Evolutionary conservation across 2,329 filamentous ascomycete genomes (phyloP).

Genomic region (Lojkania enalia): DNA sequence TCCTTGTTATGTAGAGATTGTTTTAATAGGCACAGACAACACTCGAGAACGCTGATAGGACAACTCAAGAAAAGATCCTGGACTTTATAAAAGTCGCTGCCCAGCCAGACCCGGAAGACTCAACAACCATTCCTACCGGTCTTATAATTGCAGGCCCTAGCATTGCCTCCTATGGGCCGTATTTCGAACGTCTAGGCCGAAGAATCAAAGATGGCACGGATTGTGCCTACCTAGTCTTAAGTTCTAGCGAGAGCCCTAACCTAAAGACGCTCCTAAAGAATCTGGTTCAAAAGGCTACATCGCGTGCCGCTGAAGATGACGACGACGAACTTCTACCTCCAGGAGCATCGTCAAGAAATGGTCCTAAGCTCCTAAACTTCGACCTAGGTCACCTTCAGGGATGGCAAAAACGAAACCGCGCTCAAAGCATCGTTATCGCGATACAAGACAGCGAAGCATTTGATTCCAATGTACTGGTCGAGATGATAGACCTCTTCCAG

Average conservation of each 20-base stretch:
- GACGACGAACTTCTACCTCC: slow-evolving; percentile 41
- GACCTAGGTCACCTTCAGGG: slow-evolving; percentile 72
- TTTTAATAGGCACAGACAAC: slow-evolving; percentile 34
- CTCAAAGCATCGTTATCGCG: slow-evolving; percentile 67
- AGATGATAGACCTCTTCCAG: slow-evolving; percentile 70
- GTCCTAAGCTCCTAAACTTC: slow-evolving; percentile 72
- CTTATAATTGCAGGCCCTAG: slow-evolving; percentile 80
- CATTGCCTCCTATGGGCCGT: slow-evolving; percentile 71
- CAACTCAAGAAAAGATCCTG: slow-evolving; percentile 43
- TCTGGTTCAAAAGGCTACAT: slow-evolving; percentile 69
- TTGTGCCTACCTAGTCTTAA: slow-evolving; percentile 66
- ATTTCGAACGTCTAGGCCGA: slow-evolving; percentile 70
- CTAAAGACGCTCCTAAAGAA: slow-evolving; percentile 73
- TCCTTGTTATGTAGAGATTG: neutral
- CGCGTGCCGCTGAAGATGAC: slow-evolving; percentile 60
- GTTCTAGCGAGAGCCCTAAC: slow-evolving; percentile 72
- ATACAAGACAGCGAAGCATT: slow-evolving; percentile 85
- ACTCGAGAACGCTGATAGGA: slow-evolving; percentile 45
- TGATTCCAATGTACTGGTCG: slow-evolving; percentile 70
- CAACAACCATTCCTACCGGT: slow-evolving; percentile 64
- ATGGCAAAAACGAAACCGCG: slow-evolving; percentile 58
- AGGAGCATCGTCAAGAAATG: slow-evolving; percentile 47
- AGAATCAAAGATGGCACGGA: slow-evolving; percentile 46
- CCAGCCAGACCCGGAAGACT: slow-evolving; percentile 21
- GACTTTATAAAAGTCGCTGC: slow-evolving; percentile 43